These are phyloP conservation scores for Candida silvatica DNA, from an alignment of 805 yeast species.

Conservation along the genomic window DNA sequence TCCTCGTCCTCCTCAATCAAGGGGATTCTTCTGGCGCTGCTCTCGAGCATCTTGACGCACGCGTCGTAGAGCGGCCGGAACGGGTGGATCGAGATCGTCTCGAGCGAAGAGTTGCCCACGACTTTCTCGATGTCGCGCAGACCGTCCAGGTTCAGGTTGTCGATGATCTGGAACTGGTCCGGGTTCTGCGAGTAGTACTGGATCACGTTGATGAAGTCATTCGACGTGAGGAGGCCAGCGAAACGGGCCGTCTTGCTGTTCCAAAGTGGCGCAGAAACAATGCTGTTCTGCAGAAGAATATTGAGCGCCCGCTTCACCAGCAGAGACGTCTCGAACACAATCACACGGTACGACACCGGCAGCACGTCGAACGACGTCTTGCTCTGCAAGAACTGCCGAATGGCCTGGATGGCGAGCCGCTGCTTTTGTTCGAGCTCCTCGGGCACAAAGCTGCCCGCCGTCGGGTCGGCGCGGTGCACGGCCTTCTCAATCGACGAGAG, in stretches of 20 bases:
- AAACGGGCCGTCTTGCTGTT: conserved; percentile 79
- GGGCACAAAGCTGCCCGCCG: too few relatives aligned
- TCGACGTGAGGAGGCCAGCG: conserved; percentile 88
- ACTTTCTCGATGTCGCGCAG: conserved; percentile 79
- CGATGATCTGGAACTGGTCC: conserved; percentile 81
- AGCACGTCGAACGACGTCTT: conserved; percentile 95
- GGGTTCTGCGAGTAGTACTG: conserved; percentile 89
- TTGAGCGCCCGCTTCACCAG: conserved; percentile 85
- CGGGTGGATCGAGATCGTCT: conserved; percentile 84
- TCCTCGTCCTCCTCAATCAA: conserved; percentile 90
- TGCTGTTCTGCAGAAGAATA: conserved; percentile 83
- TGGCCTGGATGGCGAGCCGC: conserved; percentile 68
- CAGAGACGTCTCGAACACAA: conserved; percentile 87
- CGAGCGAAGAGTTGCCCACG: conserved; percentile 73
- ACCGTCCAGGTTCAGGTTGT: conserved; percentile 76
- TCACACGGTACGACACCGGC: conserved; percentile 88
- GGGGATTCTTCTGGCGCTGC: conserved; percentile 89
- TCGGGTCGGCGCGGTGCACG: too few relatives aligned
- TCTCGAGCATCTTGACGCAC: conserved; percentile 81
- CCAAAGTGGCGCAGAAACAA: conserved; percentile 97
- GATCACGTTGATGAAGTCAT: conserved; percentile 90
- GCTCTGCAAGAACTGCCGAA: conserved; percentile 73
- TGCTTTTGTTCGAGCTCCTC: too few relatives aligned
- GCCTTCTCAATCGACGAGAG: too few relatives aligned
- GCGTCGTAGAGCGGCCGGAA: conserved; percentile 86